These are phyloP conservation scores for Fusarium floridanum DNA, from an alignment of 2,329 filamentous ascomycete genomes.

Conservation along the genomic window DNA sequence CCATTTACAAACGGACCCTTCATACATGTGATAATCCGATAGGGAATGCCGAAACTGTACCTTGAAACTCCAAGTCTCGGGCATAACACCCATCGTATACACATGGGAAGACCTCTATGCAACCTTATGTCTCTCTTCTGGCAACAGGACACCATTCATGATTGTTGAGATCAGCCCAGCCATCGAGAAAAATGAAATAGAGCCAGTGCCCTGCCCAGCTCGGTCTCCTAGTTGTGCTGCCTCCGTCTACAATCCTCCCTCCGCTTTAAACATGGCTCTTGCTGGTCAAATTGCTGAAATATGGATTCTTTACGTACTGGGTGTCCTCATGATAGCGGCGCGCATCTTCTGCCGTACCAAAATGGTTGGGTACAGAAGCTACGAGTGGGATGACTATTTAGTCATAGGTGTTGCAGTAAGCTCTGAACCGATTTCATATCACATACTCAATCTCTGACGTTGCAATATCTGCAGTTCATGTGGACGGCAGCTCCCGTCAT, in stretches of 20 bases:
- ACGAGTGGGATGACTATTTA: slow-evolving; percentile 52
- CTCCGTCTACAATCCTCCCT: background rate
- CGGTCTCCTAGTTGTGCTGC: background rate
- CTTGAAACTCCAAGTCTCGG: background rate
- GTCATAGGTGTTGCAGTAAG: slow-evolving; percentile 34
- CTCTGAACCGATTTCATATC: background rate
- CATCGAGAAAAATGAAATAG: background rate
- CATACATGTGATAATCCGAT: background rate
- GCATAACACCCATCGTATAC: background rate
- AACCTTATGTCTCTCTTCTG: background rate
- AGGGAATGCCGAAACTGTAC: background rate
- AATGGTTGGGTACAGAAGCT: slow-evolving; percentile 50
- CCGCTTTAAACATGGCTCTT: background rate
- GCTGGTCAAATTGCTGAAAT: slow-evolving; percentile 47
- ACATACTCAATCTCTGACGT: background rate
- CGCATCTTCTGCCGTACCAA: slow-evolving; percentile 50
- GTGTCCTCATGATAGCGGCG: slow-evolving; percentile 48
- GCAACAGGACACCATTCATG: background rate
- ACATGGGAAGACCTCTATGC: background rate
- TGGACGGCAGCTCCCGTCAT: slow-evolving; percentile 40
- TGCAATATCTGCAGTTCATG: slow-evolving; percentile 9
- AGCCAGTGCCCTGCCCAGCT: background rate
- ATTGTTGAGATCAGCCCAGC: background rate
- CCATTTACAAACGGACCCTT: background rate
- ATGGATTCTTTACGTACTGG: slow-evolving; percentile 53